Conservation (phyloP, 1,284 basidiomycete genomes). For the Wallemia ichthyophaga region DNA sequence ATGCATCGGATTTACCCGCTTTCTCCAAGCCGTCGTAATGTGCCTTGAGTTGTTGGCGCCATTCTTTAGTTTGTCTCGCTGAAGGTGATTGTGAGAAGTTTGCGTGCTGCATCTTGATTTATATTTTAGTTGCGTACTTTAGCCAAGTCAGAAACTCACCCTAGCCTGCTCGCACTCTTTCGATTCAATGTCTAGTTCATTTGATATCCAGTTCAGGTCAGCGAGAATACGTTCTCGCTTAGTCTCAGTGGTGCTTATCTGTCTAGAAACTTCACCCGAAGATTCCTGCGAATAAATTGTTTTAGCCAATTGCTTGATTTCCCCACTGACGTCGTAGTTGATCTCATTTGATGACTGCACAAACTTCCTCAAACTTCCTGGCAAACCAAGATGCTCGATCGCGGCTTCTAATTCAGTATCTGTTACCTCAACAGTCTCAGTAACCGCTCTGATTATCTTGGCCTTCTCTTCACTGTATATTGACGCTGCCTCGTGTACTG, state of each 20-base stretch:
- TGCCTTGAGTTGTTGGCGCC: not conserved
- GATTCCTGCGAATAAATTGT: constrained; percentile 32
- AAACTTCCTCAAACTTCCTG: constrained; percentile 42
- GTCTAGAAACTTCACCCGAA: constrained; percentile 43
- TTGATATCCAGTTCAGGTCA: constrained; percentile 27
- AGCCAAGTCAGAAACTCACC: not conserved
- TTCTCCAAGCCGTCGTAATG: not conserved
- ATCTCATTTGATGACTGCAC: constrained; percentile 38
- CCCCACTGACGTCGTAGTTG: constrained; percentile 10
- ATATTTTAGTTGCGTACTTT: not conserved
- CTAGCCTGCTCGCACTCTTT: constrained; percentile 17
- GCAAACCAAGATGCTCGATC: constrained; percentile 55
- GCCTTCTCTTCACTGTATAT: constrained; percentile 98
- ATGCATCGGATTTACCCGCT: not conserved
- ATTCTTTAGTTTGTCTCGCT: not conserved
- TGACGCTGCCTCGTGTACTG: constrained; percentile 81
- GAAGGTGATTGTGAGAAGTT: not conserved
- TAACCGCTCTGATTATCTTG: constrained; percentile 66
- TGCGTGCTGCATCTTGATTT: not conserved
- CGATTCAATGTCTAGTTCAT: constrained; percentile 11
- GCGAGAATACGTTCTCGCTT: constrained; percentile 31
- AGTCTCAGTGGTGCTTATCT: constrained; percentile 32
- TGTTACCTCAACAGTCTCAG: constrained; percentile 53
- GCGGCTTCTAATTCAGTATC: constrained; percentile 52
- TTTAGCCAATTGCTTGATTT: constrained; percentile 20